These are phyloP conservation scores for Stagonosporopsis cucurbitacearum DNA, from an alignment of 2,329 filamentous ascomycete species.

Conservation along the genomic window DNA sequence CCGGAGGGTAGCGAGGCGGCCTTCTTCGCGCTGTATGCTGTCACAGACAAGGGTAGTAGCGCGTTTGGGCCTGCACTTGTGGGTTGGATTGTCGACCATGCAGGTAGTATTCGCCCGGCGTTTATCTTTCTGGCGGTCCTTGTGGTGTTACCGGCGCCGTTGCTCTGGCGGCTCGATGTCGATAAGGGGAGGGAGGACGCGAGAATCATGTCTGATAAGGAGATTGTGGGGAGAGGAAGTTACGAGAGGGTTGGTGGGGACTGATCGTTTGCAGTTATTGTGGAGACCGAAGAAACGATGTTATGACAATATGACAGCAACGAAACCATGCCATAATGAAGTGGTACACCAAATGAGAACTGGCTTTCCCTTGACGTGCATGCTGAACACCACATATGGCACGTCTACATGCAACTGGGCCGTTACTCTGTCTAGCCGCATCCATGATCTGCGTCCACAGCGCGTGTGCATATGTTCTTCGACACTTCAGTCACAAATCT, in stretches of 20 bases:
- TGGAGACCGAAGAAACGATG: neutral
- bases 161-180: constrained; percentile 82
- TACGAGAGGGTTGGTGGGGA: constrained; percentile 26
- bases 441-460: too few relatives aligned
- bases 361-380: too few relatives aligned
- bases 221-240: constrained; percentile 21
- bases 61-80: constrained; percentile 91
- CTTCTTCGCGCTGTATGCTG: constrained; percentile 92
- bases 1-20: constrained; percentile 90
- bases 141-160: constrained; percentile 76
- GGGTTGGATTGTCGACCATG: constrained; percentile 79
- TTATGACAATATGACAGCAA: neutral
- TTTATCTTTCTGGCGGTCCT: constrained; percentile 85
- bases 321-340: neutral
- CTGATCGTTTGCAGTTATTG: neutral
- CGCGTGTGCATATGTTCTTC: neutral
- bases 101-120: constrained; percentile 59
- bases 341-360: neutral
- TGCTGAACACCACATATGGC: neutral
- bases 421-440: too few relatives aligned
- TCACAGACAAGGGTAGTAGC: constrained; percentile 93
- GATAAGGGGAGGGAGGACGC: constrained; percentile 58
- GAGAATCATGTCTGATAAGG: constrained; percentile 29
- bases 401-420: neutral
- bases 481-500: neutral